Evolutionary conservation across 1,139 yeast species (phyloP).

Genomic region (Candida sp.): DNA sequence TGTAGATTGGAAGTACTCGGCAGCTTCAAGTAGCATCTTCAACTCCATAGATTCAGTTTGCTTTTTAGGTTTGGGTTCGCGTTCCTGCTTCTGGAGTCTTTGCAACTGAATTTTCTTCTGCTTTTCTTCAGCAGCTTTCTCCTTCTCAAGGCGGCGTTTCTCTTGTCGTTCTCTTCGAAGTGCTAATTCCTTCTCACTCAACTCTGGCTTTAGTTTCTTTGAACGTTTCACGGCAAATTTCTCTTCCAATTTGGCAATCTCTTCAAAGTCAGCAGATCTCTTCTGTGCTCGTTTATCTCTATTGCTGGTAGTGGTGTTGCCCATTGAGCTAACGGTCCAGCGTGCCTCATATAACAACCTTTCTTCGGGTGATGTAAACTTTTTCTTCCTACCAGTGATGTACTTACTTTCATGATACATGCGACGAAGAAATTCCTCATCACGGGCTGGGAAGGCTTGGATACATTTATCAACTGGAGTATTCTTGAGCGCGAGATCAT

Average conservation of each 20-base stretch:
- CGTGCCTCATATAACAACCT: slow-evolving; percentile 39
- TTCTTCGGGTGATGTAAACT: slow-evolving; percentile 33
- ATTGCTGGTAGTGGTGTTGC: slow-evolving; percentile 1
- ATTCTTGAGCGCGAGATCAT: slow-evolving; percentile 9
- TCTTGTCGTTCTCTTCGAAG: slow-evolving; percentile 1
- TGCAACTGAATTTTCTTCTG: not conserved
- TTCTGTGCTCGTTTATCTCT: slow-evolving; percentile 8
- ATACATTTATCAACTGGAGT: slow-evolving; percentile 13
- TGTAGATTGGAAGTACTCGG: slow-evolving; percentile 43
- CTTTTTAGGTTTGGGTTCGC: slow-evolving; percentile 8
- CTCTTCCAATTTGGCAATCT: slow-evolving; percentile 10
- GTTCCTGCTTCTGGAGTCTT: slow-evolving; percentile 3
- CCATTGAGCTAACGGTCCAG: slow-evolving; percentile 31
- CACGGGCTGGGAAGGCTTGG: slow-evolving; percentile 18
- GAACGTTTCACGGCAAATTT: slow-evolving; percentile 7
- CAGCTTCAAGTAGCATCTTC: slow-evolving; percentile 25
- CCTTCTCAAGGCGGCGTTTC: not conserved
- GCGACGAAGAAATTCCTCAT: slow-evolving; percentile 17
- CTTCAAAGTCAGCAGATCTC: slow-evolving; percentile 9
- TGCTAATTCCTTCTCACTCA: slow-evolving; percentile 10
- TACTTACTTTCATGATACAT: slow-evolving; percentile 24
- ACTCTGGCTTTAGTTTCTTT: slow-evolving; percentile 1
- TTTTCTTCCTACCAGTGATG: slow-evolving; percentile 27
- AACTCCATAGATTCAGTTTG: slow-evolving; percentile 11
- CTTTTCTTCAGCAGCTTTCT: slow-evolving; percentile 3